These are phyloP conservation scores for Cyclocybe aegerita DNA, from an alignment of 768 basidiomycete species.

Conservation along the genomic window DNA sequence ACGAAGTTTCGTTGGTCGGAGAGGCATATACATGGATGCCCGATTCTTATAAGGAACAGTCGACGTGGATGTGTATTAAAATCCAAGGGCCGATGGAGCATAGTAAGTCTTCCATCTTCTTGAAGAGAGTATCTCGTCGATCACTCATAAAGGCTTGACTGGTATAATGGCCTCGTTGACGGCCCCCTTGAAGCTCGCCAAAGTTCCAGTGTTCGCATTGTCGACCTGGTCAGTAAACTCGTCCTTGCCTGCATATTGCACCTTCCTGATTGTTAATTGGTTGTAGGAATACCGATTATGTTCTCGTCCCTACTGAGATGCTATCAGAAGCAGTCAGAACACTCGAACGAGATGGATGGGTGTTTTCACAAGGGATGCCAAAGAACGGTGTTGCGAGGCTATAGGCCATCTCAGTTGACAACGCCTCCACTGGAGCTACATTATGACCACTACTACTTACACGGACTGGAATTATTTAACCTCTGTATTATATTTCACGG, in stretches of 20 bases:
- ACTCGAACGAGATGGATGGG: constrained; percentile 54
- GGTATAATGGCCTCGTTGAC: constrained; percentile 57
- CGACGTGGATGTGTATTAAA: constrained; percentile 58
- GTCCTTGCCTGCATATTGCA: not conserved
- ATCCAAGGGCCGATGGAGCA: constrained; percentile 70
- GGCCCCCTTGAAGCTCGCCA: constrained; percentile 48
- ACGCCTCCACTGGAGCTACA: not conserved
- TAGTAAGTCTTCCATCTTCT: constrained; percentile 30
- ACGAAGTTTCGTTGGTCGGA: constrained; percentile 64
- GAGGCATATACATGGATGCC: constrained; percentile 37
- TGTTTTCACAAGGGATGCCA: constrained; percentile 29
- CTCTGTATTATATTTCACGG: not conserved
- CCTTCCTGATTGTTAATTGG: not conserved
- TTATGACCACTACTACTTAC: not conserved
- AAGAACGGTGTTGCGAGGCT: constrained; percentile 19
- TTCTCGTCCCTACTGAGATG: constrained; percentile 51
- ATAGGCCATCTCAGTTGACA: not conserved
- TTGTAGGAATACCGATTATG: constrained; percentile 65
- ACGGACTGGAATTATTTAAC: not conserved
- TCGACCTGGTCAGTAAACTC: constrained; percentile 55
- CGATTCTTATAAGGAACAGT: constrained; percentile 32
- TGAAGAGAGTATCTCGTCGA: not conserved
- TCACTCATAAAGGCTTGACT: constrained; percentile 40
- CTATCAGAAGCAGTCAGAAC: constrained; percentile 38
- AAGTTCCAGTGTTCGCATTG: constrained; percentile 56